Percentiles rank a stretch among this genome's conserved stretches.
These are phyloP conservation scores for Talaromyces sp. DNA, from an alignment of 2,329 filamentous ascomycete species.

Conservation along the genomic window DNA sequence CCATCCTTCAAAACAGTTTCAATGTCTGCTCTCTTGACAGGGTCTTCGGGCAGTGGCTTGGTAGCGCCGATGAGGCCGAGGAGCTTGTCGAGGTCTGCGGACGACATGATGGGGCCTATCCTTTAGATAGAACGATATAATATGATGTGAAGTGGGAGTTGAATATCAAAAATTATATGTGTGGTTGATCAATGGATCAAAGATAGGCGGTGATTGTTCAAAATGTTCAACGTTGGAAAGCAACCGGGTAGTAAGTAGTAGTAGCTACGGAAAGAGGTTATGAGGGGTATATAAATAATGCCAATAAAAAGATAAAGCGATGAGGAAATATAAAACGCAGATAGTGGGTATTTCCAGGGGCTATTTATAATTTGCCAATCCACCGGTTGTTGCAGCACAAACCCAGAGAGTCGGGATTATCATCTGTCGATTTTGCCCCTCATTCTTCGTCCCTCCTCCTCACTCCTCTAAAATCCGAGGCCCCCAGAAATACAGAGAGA, in stretches of 20 bases:
- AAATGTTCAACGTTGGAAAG: too few relatives aligned
- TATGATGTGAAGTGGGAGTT: too few relatives aligned
- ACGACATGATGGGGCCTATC: background rate
- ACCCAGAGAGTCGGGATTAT: background rate
- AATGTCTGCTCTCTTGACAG: constrained; percentile 20
- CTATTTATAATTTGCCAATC: background rate
- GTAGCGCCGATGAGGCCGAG: constrained; percentile 2
- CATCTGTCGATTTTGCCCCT: background rate
- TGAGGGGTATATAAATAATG: background rate
- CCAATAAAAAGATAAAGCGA: background rate
- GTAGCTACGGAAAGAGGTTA: too few relatives aligned
- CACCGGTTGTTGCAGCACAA: background rate
- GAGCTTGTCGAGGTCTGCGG: constrained; percentile 3
- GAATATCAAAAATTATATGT: too few relatives aligned
- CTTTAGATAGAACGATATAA: too few relatives aligned
- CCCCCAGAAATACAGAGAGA: background rate
- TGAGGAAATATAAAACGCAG: background rate
- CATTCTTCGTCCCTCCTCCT: background rate
- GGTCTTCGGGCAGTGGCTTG: constrained; percentile 16
- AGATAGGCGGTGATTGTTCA: too few relatives aligned
- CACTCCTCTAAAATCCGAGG: background rate
- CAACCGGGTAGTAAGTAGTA: too few relatives aligned
- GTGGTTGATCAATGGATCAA: too few relatives aligned
- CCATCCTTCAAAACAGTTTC: constrained; percentile 30
- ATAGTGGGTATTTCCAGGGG: background rate